These are phyloP conservation scores for Aspergillus texensis DNA, from an alignment of 2,329 filamentous ascomycete genomes.

Conservation along the genomic window DNA sequence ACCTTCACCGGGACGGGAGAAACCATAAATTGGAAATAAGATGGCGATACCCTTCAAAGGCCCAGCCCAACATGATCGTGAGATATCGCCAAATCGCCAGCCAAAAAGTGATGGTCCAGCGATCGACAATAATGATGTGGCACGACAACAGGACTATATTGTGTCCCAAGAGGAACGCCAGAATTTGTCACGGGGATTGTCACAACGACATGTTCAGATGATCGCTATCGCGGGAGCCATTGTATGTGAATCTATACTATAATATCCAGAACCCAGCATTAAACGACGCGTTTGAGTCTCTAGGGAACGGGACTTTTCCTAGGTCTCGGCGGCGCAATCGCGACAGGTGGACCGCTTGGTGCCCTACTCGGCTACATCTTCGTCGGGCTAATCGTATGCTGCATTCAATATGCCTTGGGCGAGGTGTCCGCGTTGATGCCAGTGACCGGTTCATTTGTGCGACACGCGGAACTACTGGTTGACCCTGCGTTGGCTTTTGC, in stretches of 20 bases:
- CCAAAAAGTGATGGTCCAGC: too few relatives aligned
- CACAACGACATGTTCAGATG: constrained; percentile 49
- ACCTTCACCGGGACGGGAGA: background rate
- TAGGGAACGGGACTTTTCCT: constrained; percentile 55
- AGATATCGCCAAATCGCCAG: background rate
- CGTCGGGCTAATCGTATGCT: constrained; percentile 53
- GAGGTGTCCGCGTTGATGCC: constrained; percentile 56
- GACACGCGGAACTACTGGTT: constrained; percentile 54
- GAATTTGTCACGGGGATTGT: constrained; percentile 48
- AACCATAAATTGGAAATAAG: background rate
- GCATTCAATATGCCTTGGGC: constrained; percentile 55
- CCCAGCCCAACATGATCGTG: background rate
- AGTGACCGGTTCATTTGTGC: constrained; percentile 54
- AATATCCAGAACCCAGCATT: background rate
- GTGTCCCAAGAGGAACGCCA: constrained; percentile 49
- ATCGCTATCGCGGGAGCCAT: constrained; percentile 51
- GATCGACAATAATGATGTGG: background rate
- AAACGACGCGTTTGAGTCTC: background rate
- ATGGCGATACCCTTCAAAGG: background rate
- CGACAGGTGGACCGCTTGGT: constrained; percentile 53
- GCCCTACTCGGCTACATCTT: constrained; percentile 55
- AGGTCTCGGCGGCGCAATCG: constrained; percentile 54
- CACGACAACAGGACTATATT: constrained; percentile 12
- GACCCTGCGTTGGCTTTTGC: constrained; percentile 55
- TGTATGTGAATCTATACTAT: constrained; percentile 24